A percentile compares a stretch with the other conserved stretches of the same genome.
phyloP scores from a whole-genome alignment of 2,329 filamentous ascomycete species.

The Xylaria sp. region DNA sequence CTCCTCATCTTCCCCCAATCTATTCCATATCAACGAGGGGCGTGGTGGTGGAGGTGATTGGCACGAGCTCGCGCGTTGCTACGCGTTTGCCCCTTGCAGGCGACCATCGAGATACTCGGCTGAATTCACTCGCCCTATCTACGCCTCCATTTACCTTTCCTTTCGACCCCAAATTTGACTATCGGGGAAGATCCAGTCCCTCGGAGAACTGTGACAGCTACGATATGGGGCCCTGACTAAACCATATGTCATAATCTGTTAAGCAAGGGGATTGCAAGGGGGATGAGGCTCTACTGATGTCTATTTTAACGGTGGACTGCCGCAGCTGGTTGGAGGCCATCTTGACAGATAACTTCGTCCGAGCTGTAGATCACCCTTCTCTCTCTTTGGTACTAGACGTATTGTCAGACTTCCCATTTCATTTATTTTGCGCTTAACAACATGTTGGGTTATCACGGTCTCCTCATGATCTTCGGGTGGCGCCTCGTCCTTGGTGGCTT shows the following conservation, averaged over 20 bases:
- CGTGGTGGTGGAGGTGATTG: neutral
- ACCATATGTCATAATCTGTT: constrained; percentile 21
- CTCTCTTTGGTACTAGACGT: neutral
- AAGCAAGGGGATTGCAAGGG: constrained; percentile 4
- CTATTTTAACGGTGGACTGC: constrained; percentile 23
- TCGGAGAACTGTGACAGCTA: neutral
- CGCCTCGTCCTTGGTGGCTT: constrained; percentile 22
- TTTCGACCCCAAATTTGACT: neutral
- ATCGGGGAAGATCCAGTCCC: neutral
- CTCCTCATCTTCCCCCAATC: neutral
- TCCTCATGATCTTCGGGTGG: constrained; percentile 9
- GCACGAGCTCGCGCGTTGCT: neutral
- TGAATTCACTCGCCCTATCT: constrained; percentile 11
- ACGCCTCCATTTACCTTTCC: neutral
- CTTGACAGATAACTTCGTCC: neutral
- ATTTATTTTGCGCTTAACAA: neutral
- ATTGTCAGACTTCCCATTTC: neutral
- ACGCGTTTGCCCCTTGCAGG: constrained; percentile 12
- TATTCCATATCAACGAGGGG: constrained; percentile 3
- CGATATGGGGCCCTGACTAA: constrained; percentile 25
- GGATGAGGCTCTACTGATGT: constrained; percentile 3
- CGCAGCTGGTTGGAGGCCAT: neutral
- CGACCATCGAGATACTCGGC: constrained; percentile 10
- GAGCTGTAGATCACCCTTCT: constrained; percentile 5
- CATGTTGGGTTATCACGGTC: constrained; percentile 15